A percentile compares a stretch with the other conserved stretches of the same genome.
Evolutionary conservation across 805 yeast species (phyloP).

Genomic region (Candida chilensis): DNA sequence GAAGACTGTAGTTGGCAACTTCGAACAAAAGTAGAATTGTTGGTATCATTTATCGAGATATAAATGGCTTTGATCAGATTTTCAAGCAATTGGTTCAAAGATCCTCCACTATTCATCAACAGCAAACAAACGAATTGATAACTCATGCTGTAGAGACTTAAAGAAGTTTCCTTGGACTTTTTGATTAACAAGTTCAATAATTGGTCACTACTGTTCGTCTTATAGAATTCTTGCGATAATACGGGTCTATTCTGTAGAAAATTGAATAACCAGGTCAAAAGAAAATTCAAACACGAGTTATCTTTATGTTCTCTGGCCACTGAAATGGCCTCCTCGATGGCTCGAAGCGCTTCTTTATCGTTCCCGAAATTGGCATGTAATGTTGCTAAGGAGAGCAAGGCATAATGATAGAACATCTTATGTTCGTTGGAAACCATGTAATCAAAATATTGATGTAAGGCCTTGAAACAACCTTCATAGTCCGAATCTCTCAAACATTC

Average conservation of each 20-base stretch:
- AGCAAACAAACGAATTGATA: conserved; percentile 58
- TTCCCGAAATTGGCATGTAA: conserved; percentile 63
- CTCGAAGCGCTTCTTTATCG: conserved; percentile 59
- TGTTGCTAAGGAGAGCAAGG: conserved; percentile 63
- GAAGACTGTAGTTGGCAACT: conserved; percentile 35
- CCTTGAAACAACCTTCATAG: conserved; percentile 46
- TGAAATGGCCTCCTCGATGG: conserved; percentile 79
- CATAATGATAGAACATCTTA: conserved; percentile 65
- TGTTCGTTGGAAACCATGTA: conserved; percentile 64
- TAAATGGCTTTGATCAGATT: conserved; percentile 48
- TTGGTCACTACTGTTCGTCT: conserved; percentile 42
- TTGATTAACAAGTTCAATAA: conserved; percentile 52
- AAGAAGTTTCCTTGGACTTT: conserved; percentile 41
- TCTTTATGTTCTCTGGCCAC: conserved; percentile 86
- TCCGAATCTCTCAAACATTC: conserved; percentile 51
- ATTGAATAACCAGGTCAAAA: conserved; percentile 66
- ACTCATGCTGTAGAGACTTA: conserved; percentile 47
- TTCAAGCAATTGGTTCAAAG: conserved; percentile 37
- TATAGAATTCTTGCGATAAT: no score
- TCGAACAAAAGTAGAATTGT: conserved; percentile 29
- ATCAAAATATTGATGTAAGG: conserved; percentile 56
- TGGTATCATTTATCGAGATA: conserved; percentile 40
- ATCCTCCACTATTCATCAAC: conserved; percentile 40
- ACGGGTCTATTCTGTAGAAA: conserved; percentile 64
- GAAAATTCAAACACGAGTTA: conserved; percentile 57